Base-by-base conservation (phyloP, 2,329 filamentous ascomycete species). In the Grosmannia serpens region DNA sequence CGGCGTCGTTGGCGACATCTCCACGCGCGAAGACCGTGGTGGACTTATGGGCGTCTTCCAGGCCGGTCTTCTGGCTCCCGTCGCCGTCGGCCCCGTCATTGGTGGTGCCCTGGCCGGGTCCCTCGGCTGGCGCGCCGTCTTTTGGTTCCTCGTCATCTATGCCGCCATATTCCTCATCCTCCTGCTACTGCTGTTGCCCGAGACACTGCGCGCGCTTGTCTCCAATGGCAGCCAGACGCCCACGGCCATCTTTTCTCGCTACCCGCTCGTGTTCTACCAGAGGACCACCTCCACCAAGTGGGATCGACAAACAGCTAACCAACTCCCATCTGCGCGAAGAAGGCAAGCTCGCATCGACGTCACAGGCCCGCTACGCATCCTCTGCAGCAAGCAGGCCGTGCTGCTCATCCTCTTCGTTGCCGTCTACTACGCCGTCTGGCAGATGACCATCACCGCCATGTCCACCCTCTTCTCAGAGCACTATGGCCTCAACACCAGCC, bases 1-100 rank as follows among this genome's bases (percentile, higher is more conserved):
- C 59, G 88, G 83, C 1, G 82, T 90, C 3, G 79, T 91, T 11
- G 84, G 85, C 1, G 89, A 92, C 64, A 77, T 91, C 9, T 78
- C 84, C 0, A 83, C 85, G 0, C 82, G 79, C 46, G 77, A 80
- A 0, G 85, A 91, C 67, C 75, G 89, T 63, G 89, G 88, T 2
- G 80, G 78, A 56, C 90, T 87, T 65, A 85, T 91, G 73, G 87
- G 82, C 56, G 78, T 84, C 61, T 81, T 84, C 26, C 79, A 78
- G 33, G 77, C 77, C 6, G 83, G 79, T 11, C 74, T 80, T 54
- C 81, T 84, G 2, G 66, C 87, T 35, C 78, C 77, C 0, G 76
- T 78, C 2, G 71, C 80, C 1, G 59, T 83, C 1, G 77, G 81
- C 0, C 84, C 86, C 0, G 76, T 86, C 0, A 71, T 88, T 2